Evolutionary conservation across 2,329 filamentous ascomycete species (phyloP), one percentile per base, ranked within the genome.

Genomic region (Aspergillus terreus): DNA sequence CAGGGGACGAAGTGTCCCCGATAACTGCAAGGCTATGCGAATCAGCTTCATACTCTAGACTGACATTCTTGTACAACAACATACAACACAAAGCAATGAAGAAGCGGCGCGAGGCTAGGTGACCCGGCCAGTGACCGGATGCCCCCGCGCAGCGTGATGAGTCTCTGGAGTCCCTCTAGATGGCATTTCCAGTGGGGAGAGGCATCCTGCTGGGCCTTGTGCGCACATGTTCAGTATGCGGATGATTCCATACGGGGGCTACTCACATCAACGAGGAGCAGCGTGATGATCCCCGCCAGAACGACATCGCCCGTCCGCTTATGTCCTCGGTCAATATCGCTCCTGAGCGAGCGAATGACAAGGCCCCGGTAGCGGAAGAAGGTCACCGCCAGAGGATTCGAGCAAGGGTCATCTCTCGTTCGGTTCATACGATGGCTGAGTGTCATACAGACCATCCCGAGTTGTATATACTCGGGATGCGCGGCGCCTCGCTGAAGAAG

Each of bases 1-100:
- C 63, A 4, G 71, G 70, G 1, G 63, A 69, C 2, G 71, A 69
- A 2, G 71, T 74, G 46, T 75, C 69, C 2, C 62, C 67, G 4
- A 71, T 61, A 2, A 71, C 62, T 0, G 63, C 57, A 27, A 63
- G 48, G 48, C 71, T 72, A 17, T 25, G 32, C 5, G 23, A 23
- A 35, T 51, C 43, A 51, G 23, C 7, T 15, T 45, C 6, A 15
- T 15, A 33, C 25, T 30, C 3, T 7, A 30, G 2, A 4, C 11
- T 11, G 10, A n/a, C 23, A 19, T 15, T 11, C 9, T 19, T 46
- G 5, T 1, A 4, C 11, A 46, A 17, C 32, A 30, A 36, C 44
- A 25, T 62, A 68, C 65, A 55, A 61, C 38, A 58, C 55, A 49
- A 64, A 63, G 23, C 36, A 62, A 41, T 61, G 55, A 35, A 70